Evolutionary conservation across 768 basidiomycete species (phyloP).

Genomic region (Boletus huronensis): DNA sequence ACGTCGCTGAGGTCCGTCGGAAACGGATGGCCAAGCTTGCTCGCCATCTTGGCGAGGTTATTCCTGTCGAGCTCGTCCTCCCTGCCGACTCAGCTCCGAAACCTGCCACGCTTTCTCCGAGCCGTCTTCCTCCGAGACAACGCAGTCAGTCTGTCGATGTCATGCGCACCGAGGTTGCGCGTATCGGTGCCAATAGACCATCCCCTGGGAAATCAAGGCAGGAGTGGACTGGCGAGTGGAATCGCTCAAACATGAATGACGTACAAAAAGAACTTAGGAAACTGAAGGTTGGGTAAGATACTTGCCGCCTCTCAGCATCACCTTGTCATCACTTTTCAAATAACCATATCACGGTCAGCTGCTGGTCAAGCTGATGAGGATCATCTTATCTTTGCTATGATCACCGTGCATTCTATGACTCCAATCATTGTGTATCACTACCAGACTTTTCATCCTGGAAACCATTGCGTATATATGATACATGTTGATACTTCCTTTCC

Average conservation of each 20-base stretch:
- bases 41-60: slow-evolving; percentile 55
- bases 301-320: not conserved
- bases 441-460: not conserved
- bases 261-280: slow-evolving; percentile 38
- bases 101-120: not conserved
- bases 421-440: slow-evolving; percentile 12
- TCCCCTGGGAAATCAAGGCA: not conserved
- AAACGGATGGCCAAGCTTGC: slow-evolving; percentile 56
- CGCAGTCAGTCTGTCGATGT: slow-evolving; percentile 19
- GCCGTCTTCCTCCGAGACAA: not conserved
- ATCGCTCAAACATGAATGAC: slow-evolving; percentile 36
- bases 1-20: slow-evolving; percentile 36
- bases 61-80: slow-evolving; percentile 54
- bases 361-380: slow-evolving; percentile 14
- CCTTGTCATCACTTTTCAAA: not conserved
- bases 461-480: slow-evolving; percentile 1
- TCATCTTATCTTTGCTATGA: not conserved
- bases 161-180: not conserved
- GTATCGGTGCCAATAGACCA: not conserved
- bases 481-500: not conserved
- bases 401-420: not conserved
- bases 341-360: slow-evolving; percentile 1
- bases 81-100: slow-evolving; percentile 13
- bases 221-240: slow-evolving; percentile 42
- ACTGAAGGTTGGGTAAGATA: slow-evolving; percentile 18